Percentiles rank a stretch among this genome's conserved stretches.
Conservation (phyloP, 2,329 filamentous ascomycete genomes). For the Microascus cirrosus region DNA sequence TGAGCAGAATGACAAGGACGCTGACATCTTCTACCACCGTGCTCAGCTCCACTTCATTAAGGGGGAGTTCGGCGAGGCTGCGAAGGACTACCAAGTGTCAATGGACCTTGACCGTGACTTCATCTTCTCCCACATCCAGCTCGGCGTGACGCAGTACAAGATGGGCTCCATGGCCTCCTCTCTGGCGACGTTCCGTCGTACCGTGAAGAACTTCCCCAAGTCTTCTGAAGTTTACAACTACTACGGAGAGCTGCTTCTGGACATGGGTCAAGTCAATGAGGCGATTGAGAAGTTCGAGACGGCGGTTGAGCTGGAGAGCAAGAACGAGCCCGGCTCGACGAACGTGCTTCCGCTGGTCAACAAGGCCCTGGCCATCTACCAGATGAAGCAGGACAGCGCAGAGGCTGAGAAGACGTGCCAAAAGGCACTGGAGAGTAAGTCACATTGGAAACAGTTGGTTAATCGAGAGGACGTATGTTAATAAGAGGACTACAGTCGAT, state of each 20-base stretch:
- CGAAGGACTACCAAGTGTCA: constrained; percentile 98
- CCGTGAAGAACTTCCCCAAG: constrained; percentile 96
- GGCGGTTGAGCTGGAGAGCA: constrained; percentile 97
- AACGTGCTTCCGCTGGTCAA: constrained; percentile 97
- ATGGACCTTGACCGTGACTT: constrained; percentile 93
- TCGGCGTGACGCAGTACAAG: constrained; percentile 99
- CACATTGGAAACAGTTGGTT: background rate
- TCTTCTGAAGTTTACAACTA: constrained; percentile 99
- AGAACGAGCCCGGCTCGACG: constrained; percentile 86
- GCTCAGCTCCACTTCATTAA: constrained; percentile 98
- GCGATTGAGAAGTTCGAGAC: constrained; percentile 97
- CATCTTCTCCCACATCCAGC: constrained; percentile 99
- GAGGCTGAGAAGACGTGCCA: constrained; percentile 95
- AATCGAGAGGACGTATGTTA: constrained; percentile 14
- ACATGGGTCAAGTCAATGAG: constrained; percentile 91
- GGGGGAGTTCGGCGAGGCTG: constrained; percentile 81
- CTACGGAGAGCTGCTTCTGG: constrained; percentile 91
- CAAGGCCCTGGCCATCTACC: constrained; percentile 93
- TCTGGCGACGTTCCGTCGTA: constrained; percentile 95
- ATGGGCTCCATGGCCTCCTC: constrained; percentile 96
- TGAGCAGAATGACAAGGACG: constrained; percentile 74
- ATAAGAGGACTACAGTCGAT: constrained; percentile 58
- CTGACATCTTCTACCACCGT: constrained; percentile 98
- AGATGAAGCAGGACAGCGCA: constrained; percentile 94
- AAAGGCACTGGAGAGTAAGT: constrained; percentile 91